Conservation (phyloP, 345 rosid genomes). For the Draba incana region DNA sequence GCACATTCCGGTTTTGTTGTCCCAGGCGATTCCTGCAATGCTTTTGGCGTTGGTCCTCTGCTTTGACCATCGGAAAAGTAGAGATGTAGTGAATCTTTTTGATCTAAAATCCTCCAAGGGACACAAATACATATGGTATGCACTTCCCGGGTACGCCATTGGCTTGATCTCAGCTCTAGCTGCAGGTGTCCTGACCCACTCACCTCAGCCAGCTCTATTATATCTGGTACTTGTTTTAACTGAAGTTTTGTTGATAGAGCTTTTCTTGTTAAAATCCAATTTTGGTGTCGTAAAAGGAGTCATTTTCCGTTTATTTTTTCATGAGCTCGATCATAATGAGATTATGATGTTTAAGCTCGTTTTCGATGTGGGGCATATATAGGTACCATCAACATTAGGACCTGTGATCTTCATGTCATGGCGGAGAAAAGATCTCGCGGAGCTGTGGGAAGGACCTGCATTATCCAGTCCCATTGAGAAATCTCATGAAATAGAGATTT, state of each 20-base stretch:
- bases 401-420: slow-evolving; percentile 82
- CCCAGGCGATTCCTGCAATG: slow-evolving; percentile 97
- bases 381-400: slow-evolving; percentile 96
- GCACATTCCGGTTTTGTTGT: background rate
- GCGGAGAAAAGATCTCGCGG: slow-evolving; percentile 74
- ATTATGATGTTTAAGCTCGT: background rate
- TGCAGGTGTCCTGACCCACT: slow-evolving; percentile 79
- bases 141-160: slow-evolving; percentile 84
- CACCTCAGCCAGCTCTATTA: slow-evolving; percentile 94
- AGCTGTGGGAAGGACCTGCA: slow-evolving; percentile 87
- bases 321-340: background rate
- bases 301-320: background rate
- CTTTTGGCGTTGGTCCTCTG: slow-evolving; percentile 85
- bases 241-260: slow-evolving; percentile 6
- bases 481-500: slow-evolving; percentile 70
- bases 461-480: slow-evolving; percentile 57
- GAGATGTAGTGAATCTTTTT: slow-evolving; percentile 67
- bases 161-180: slow-evolving; percentile 82
- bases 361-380: slow-evolving; percentile 2
- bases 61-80: slow-evolving; percentile 82
- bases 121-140: slow-evolving; percentile 87
- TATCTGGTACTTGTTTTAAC: slow-evolving; percentile 63
- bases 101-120: slow-evolving; percentile 78
- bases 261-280: slow-evolving; percentile 12
- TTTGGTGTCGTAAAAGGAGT: background rate